Base-by-base conservation (phyloP, 352 stramenopile genomes). In the Globisporangium perplexum region DNA sequence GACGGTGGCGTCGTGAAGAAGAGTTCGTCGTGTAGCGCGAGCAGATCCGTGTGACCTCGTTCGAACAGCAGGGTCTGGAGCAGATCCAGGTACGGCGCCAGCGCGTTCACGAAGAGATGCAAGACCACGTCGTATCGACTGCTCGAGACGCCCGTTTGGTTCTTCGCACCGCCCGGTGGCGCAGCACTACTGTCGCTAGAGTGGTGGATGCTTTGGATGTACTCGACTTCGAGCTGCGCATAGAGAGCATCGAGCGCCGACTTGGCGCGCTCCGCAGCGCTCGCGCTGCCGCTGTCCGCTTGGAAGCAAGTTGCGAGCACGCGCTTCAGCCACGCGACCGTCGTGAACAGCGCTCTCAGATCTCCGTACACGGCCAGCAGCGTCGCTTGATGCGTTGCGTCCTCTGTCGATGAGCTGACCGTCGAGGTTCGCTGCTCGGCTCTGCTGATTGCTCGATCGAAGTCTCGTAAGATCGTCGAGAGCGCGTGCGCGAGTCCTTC, bases 401-500 rank as follows among this genome's bases (percentile, higher is more conserved):
- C 36, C 11, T 7, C 22, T 30, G 22, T 7, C 30, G 30, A 12
- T 7, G 30, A 35, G 30, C 30, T 35, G 8, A 31, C 8, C 30
- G 8, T 35, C 30, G 30, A 35, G 7, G 30, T 35, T 23, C 36
- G 11, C 38, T 45, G 35, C 36, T 54, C 47, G 5, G 50, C 42
- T 24, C 10, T 62, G 35, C 17, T 42, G 26, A 83, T 75, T 11
- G 38, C 53, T n/a, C 52, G 44, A 8, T 51, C 65, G 12, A 77
- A 62, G 0, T 22, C 47, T 12, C 41, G 46, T 14, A 83, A 4
- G 15, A 83, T 28, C 50, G 57, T 47, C 0, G 65, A 58, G 2
- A 89, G n/a, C 22, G 72, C 66, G n/a, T 71, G 68, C 3, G 74
- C 69, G 12, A 87, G 49, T 2, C 78, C 75, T 65, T 89, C 74